Conservation (phyloP, 2,329 filamentous ascomycete genomes). For the Talaromyces sp. region DNA sequence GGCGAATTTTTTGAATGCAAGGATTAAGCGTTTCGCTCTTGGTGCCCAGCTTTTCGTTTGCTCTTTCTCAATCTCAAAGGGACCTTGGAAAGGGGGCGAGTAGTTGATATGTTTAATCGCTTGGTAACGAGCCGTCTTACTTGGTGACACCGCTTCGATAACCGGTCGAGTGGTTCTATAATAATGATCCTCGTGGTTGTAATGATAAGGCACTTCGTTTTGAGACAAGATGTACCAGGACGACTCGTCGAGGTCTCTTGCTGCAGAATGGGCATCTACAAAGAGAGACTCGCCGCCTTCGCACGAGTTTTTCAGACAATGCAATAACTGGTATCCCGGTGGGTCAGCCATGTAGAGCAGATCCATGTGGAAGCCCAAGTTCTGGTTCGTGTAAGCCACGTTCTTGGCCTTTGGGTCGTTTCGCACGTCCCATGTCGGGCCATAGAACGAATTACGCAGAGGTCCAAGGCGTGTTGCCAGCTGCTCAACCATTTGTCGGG, state of each 20-base stretch:
- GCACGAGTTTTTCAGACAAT: constrained; percentile 78
- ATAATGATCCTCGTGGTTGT: constrained; percentile 59
- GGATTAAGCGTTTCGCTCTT: constrained; percentile 22
- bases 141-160: constrained; percentile 33
- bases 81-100: constrained; percentile 74
- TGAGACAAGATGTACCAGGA: constrained; percentile 34
- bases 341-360: constrained; percentile 77
- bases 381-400: constrained; percentile 79
- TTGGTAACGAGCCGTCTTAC: background rate
- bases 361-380: constrained; percentile 88
- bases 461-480: constrained; percentile 70
- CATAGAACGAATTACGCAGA: constrained; percentile 85
- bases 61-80: constrained; percentile 29
- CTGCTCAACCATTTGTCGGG: constrained; percentile 58
- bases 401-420: constrained; percentile 81
- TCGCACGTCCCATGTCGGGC: constrained; percentile 81
- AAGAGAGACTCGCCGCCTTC: constrained; percentile 82
- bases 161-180: constrained; percentile 58
- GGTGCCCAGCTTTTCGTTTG: constrained; percentile 7
- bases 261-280: constrained; percentile 66
- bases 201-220: constrained; percentile 56
- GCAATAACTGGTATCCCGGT: constrained; percentile 79
- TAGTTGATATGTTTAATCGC: constrained; percentile 53
- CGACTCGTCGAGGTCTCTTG: constrained; percentile 20
- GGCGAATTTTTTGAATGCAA: constrained; percentile 56